Evolutionary conservation across 495 filamentous ascomycete genomes (phyloP).

Genomic region (Articulospora tetracladia): DNA sequence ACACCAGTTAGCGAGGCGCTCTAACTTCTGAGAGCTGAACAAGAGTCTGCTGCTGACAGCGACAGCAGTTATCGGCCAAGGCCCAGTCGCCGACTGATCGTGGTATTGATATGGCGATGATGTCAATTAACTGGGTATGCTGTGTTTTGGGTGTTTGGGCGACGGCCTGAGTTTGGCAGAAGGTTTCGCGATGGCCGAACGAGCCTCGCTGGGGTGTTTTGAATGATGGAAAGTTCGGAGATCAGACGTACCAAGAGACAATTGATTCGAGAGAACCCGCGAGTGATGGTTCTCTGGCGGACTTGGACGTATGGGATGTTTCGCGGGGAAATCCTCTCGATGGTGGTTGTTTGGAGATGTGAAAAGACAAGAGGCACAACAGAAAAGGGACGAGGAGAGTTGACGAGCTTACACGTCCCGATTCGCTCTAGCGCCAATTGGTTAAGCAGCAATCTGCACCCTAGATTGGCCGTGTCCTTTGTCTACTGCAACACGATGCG

Average conservation of each 20-base stretch:
- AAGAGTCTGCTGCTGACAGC: not conserved
- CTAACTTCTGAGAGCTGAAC: not conserved
- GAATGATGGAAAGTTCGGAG: slow-evolving; percentile 3
- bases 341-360: not conserved
- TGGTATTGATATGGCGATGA: not conserved
- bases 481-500: too few species aligned
- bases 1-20: slow-evolving; percentile 4
- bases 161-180: not conserved
- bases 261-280: slow-evolving; percentile 2
- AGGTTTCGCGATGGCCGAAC: slow-evolving; percentile 1
- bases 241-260: slow-evolving; percentile 7
- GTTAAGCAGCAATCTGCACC: not conserved
- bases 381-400: not conserved
- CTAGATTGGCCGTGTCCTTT: too few species aligned
- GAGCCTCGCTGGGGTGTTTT: not conserved
- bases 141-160: not conserved
- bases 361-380: not conserved
- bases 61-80: not conserved
- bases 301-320: not conserved
- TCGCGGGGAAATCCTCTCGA: not conserved
- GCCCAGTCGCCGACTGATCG: not conserved
- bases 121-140: not conserved
- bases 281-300: not conserved
- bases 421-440: not conserved
- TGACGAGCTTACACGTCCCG: not conserved